Percentiles rank a stretch among this genome's conserved stretches.
These are phyloP conservation scores for Pinus tabuliformis DNA, from an alignment of 75 land plant genomes.

Conservation along the genomic window DNA sequence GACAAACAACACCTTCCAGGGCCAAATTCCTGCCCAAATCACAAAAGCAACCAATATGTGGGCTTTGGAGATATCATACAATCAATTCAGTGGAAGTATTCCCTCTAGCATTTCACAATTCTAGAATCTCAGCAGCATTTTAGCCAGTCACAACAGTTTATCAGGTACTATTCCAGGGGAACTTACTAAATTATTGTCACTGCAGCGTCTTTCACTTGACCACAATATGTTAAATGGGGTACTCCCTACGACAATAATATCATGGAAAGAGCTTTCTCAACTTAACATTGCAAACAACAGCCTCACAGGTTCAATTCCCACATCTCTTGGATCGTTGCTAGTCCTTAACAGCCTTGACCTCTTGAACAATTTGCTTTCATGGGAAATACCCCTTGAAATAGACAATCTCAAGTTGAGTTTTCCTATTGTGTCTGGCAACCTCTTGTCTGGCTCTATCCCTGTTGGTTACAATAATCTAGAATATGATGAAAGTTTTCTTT, in stretches of 20 bases:
- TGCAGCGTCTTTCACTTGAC: slow-evolving; percentile 23
- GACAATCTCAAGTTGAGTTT: slow-evolving; percentile 18
- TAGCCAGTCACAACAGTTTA: slow-evolving; percentile 39
- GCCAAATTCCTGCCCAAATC: slow-evolving; percentile 39
- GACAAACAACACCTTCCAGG: slow-evolving; percentile 45
- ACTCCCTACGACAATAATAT: slow-evolving; percentile 16
- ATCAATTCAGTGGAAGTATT: slow-evolving; percentile 26
- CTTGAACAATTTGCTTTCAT: slow-evolving; percentile 36
- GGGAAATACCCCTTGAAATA: slow-evolving; percentile 30
- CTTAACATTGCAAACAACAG: slow-evolving; percentile 35
- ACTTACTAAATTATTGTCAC: slow-evolving; percentile 11
- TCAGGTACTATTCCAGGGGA: slow-evolving; percentile 40
- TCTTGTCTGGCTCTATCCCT: slow-evolving; percentile 34
- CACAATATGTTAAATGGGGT: slow-evolving; percentile 35
- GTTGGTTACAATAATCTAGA: slow-evolving; percentile 9
- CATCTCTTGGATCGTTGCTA: slow-evolving; percentile 25
- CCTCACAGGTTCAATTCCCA: slow-evolving; percentile 51
- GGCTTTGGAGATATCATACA: slow-evolving; percentile 35
- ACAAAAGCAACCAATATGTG: slow-evolving; percentile 16
- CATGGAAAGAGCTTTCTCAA: slow-evolving; percentile 9
- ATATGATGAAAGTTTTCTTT: slow-evolving; percentile 31
- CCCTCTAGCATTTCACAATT: slow-evolving; percentile 15
- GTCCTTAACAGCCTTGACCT: slow-evolving; percentile 34
- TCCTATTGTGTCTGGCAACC: slow-evolving; percentile 46
- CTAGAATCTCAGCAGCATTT: slow-evolving; percentile 9